Evolutionary conservation across 1,139 yeast species (phyloP), one percentile per base, ranked within the genome.

Genomic region (Nakaseomyces sp.): DNA sequence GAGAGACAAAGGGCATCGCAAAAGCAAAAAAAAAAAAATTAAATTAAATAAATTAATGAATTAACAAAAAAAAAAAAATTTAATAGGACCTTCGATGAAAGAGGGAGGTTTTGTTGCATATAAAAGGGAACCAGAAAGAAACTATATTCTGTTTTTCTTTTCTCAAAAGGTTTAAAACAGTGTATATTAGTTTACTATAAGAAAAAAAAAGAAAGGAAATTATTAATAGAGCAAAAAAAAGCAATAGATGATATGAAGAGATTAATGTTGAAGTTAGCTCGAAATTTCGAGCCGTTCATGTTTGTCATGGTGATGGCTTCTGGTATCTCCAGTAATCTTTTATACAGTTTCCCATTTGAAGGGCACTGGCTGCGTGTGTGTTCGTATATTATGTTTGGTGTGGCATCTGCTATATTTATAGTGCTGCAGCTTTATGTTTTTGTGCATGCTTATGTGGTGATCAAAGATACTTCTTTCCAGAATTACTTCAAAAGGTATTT

Each of bases 231-330:
- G 25, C 25, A 22, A 9, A 26, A 9, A 26, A 26, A 26, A 26
- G 13, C n/a, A 9, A 29, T 29, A n/a, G 24, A 32, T 32, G 36
- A 18, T 18, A 35, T 35, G 38, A 20, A 19, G 38, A 12, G 28
- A 22, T 12, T 35, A 4, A 12, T 22, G 38, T 12, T 4, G 28
- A 20, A 35, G 18, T 16, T 37, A 15, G 40, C 26, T 26, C 40
- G 41, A 22, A 13, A 32, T 6, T 77, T 78, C 54, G 61, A 70
- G 18, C 84, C 86, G 1, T 70, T 70, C 26, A 80, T 79, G 72
- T 86, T 81, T 62, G 81, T 83, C 30, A 70, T 77, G 40, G 73
- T 79, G n/a, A 87, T 87, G 95, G 96, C 94, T 2, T 74, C 82
- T 1, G 95, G 95, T 1, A 83, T 86, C 38, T 67, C 85, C 1